Evolutionary conservation across 345 rosid genomes (phyloP), one percentile per base, ranked within the genome.

Genomic region (Lumnitzera littorea): DNA sequence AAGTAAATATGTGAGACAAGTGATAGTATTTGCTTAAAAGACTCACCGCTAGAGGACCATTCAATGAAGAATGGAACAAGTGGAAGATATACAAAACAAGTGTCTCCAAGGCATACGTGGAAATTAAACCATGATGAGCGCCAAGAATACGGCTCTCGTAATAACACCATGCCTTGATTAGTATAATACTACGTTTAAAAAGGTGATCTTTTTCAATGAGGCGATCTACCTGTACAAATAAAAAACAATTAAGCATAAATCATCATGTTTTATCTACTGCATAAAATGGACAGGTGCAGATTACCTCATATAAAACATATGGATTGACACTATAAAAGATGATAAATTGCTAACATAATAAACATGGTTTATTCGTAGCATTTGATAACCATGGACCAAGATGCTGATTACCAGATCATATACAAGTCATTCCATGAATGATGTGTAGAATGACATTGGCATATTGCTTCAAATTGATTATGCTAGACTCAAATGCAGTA

Each of bases 161-260:
- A 72, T 88, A 91, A 78, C 96, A 88, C 97, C 97, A 91, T 58
- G 96, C 89, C 71, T 91, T 91, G 27, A 86, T 81, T 60, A 91
- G 72, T 75, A 91, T 83, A 68, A 87, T 80, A 68, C 94, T 91
- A 66, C 96, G 83, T 74, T 91, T 86, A 60, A 88, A 88, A 47
- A 91, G 81, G 76, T 91, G 82, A 65, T 84, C 83, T 76, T 91
- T 81, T 36, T 80, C 86, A 70, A 91, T 88, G 68, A 78, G 70
- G 46, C 65, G 64, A 65, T 88, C 90, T 13, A 86, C 88, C 95
- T 91, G 80, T 55, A 46, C 11, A n/a, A 65, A 70, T 57, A 59
- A 71, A 49, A 58, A 58, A 17, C 64, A 24, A 46, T 78, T 57
- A 66, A 68, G 60, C 58, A 17, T 50, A 68, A 27, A 61, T 36